These are phyloP conservation scores for Chalciporus chontae DNA, from an alignment of 768 basidiomycete species.

Conservation along the genomic window DNA sequence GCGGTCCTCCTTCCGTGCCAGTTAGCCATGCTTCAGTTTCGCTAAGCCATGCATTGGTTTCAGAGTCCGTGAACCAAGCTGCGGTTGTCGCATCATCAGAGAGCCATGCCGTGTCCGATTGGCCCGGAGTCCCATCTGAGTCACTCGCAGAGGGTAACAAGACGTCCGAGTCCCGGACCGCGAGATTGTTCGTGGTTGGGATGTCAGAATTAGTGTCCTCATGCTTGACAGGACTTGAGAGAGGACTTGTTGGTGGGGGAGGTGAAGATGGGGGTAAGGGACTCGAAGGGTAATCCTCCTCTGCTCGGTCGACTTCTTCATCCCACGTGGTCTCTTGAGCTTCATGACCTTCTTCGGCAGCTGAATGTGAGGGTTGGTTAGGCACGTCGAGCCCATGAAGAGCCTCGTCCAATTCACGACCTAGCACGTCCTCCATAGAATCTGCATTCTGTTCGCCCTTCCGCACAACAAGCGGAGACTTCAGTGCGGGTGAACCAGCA, in stretches of 20 bases:
- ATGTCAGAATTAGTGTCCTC: background rate
- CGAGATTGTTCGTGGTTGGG: constrained; percentile 18
- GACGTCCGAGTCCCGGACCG: constrained; percentile 13
- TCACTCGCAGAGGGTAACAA: constrained; percentile 8
- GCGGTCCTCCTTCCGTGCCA: constrained; percentile 38
- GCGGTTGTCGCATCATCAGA: constrained; percentile 10
- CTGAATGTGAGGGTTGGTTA: constrained; percentile 21
- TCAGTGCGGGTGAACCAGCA: background rate
- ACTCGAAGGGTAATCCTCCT: constrained; percentile 33
- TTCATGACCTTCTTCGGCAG: background rate
- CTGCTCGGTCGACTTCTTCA: constrained; percentile 22
- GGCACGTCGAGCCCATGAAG: constrained; percentile 44
- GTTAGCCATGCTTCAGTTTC: constrained; percentile 30
- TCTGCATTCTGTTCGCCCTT: constrained; percentile 19
- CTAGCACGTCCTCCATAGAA: constrained; percentile 24
- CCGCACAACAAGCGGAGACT: background rate
- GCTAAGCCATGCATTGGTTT: constrained; percentile 21
- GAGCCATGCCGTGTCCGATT: constrained; percentile 1
- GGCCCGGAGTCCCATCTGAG: background rate
- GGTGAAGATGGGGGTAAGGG: constrained; percentile 64
- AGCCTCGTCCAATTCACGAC: constrained; percentile 36
- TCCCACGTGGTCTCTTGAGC: constrained; percentile 15
- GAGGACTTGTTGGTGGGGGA: constrained; percentile 51
- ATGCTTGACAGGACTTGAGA: constrained; percentile 24
- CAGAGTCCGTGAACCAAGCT: constrained; percentile 16